Conservation (phyloP, 768 basidiomycete species). For the Chiua virens region DNA sequence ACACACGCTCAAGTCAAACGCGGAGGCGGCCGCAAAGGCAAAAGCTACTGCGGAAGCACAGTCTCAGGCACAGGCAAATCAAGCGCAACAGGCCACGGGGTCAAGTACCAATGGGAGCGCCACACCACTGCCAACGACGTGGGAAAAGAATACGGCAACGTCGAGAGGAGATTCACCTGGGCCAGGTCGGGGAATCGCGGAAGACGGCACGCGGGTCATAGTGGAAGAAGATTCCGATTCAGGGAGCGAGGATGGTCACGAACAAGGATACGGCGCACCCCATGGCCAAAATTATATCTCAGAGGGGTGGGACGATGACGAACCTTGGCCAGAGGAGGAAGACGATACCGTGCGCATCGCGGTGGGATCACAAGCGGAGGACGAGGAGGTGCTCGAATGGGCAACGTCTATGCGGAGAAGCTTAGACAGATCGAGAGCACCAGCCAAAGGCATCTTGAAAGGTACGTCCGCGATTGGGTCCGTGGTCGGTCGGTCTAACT, state of each 20-base stretch:
- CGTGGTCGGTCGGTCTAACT: conserved; percentile 7
- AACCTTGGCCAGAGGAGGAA: conserved; percentile 70
- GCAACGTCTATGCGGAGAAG: conserved; percentile 72
- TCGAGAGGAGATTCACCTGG: conserved; percentile 47
- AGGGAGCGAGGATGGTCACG: conserved; percentile 52
- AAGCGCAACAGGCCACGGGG: conserved; percentile 21
- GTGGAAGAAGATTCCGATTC: conserved; percentile 74
- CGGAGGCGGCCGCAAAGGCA: conserved; percentile 45
- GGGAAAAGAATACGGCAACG: conserved; percentile 83
- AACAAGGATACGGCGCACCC: conserved; percentile 33
- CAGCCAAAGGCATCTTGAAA: conserved; percentile 87
- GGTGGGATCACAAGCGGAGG: conserved; percentile 33
- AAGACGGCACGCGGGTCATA: conserved; percentile 64
- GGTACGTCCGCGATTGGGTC: conserved; percentile 30
- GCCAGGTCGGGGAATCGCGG: conserved; percentile 48
- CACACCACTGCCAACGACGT: conserved; percentile 54
- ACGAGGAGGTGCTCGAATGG: conserved; percentile 73
- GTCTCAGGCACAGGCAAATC: conserved; percentile 24
- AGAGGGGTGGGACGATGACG: conserved; percentile 78
- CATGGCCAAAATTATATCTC: conserved; percentile 43
- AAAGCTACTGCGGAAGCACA: conserved; percentile 33
- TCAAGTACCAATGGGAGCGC: conserved; percentile 28
- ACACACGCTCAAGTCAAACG: conserved; percentile 86
- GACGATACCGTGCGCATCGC: conserved; percentile 69
- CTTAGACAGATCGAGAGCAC: conserved; percentile 61